phyloP scores from a whole-genome alignment of 2,329 filamentous ascomycete genomes.

The Fusarium brachygibbosum region DNA sequence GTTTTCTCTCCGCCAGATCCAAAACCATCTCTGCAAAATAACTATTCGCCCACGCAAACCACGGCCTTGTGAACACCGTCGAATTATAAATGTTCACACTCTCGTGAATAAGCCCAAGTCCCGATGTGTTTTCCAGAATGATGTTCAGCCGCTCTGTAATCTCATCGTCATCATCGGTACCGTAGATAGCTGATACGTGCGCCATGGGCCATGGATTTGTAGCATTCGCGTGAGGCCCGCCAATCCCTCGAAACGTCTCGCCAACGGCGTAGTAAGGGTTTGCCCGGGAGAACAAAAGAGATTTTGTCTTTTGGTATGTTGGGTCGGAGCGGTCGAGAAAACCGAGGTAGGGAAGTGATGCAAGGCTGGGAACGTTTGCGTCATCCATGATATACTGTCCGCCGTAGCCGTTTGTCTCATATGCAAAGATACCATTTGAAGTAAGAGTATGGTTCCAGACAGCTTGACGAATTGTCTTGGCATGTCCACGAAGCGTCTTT shows the following conservation, averaged over 20 bases:
- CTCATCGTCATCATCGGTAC: conserved; percentile 10
- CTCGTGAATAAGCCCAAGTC: conserved; percentile 17
- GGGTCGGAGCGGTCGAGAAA: conserved; percentile 19
- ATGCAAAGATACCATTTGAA: conserved; percentile 19
- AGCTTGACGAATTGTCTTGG: conserved; percentile 9
- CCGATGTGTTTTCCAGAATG: conserved; percentile 27
- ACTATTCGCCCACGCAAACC: conserved; percentile 35
- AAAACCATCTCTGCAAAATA: conserved; percentile 32
- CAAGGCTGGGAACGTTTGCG: conserved; percentile 24
- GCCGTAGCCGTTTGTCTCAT: conserved; percentile 28
- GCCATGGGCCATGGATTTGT: conserved; percentile 32
- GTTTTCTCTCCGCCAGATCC: conserved; percentile 20
- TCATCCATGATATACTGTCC: conserved; percentile 39
- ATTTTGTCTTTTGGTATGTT: conserved; percentile 23
- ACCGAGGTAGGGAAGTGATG: conserved; percentile 19
- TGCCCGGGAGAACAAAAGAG: conserved; percentile 8
- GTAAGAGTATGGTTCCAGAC: conserved; percentile 27
- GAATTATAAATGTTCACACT: conserved; percentile 28
- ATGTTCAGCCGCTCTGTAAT: conserved; percentile 6
- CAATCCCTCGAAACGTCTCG: conserved; percentile 17
- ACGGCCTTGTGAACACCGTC: conserved; percentile 14
- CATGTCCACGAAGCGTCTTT: not conserved
- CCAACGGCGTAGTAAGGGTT: conserved; percentile 27
- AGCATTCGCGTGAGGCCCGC: conserved; percentile 23
- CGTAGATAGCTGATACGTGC: conserved; percentile 22